phyloP scores from a whole-genome alignment of 2,329 filamentous ascomycete genomes.

The Penicillium sp. region DNA sequence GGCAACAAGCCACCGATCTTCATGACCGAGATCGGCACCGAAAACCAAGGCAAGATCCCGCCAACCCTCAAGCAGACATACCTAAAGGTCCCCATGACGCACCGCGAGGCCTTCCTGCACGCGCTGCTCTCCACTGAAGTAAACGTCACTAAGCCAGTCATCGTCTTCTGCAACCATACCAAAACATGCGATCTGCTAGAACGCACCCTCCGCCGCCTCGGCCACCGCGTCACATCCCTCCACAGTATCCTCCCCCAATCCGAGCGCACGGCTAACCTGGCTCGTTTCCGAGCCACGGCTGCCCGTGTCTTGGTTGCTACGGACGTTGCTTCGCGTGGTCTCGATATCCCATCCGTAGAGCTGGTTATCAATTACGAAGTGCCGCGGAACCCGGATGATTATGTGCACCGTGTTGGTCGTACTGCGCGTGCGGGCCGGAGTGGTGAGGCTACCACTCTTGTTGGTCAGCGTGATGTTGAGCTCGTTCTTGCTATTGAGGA shows the following conservation, averaged over 20 bases:
- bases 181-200: slow-evolving; percentile 85
- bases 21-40: slow-evolving; percentile 77
- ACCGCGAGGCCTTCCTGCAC: slow-evolving; percentile 93
- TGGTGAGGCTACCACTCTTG: slow-evolving; percentile 80
- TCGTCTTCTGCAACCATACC: slow-evolving; percentile 93
- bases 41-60: slow-evolving; percentile 69
- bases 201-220: slow-evolving; percentile 78
- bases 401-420: slow-evolving; percentile 93
- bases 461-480: slow-evolving; percentile 90
- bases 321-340: slow-evolving; percentile 87
- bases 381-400: slow-evolving; percentile 93
- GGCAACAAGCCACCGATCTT: slow-evolving; percentile 74
- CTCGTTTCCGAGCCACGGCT: slow-evolving; percentile 83
- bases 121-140: slow-evolving; percentile 75
- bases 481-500: slow-evolving; percentile 86
- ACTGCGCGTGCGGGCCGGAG: slow-evolving; percentile 86
- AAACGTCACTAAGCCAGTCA: slow-evolving; percentile 73
- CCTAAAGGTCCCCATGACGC: slow-evolving; percentile 82
- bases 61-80: slow-evolving; percentile 79
- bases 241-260: slow-evolving; percentile 84
- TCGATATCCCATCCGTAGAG: slow-evolving; percentile 90
- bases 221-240: slow-evolving; percentile 85
- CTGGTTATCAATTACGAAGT: slow-evolving; percentile 95
- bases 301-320: slow-evolving; percentile 90
- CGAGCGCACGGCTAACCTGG: slow-evolving; percentile 82